phyloP scores from a whole-genome alignment of 2,329 filamentous ascomycete genomes.

The Huntiella moniliformis region DNA sequence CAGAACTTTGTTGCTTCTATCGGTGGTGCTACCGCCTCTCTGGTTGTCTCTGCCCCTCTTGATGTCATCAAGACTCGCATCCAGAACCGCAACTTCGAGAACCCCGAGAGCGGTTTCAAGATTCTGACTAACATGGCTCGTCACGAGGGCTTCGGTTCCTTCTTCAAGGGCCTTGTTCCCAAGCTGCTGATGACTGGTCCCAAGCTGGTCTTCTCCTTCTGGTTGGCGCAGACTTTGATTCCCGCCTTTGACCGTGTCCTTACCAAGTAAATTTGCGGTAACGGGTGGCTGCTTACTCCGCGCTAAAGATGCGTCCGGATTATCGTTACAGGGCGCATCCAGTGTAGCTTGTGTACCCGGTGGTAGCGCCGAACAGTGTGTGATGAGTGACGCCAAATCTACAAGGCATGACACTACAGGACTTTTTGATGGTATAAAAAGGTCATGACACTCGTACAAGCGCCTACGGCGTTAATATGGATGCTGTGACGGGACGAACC shows the following conservation, averaged over 20 bases:
- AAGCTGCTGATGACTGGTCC: slow-evolving; percentile 99
- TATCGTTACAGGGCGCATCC: too few species aligned
- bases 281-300: neutral
- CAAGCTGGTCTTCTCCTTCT: slow-evolving; percentile 98
- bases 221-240: slow-evolving; percentile 95
- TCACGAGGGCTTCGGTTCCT: slow-evolving; percentile 67
- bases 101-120: slow-evolving; percentile 82
- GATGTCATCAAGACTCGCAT: slow-evolving; percentile 98
- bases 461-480: too few species aligned
- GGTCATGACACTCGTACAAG: too few species aligned
- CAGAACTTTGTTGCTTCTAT: slow-evolving; percentile 98
- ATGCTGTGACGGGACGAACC: neutral
- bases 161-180: slow-evolving; percentile 95
- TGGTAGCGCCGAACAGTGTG: too few species aligned
- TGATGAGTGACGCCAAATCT: too few species aligned
- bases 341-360: too few species aligned
- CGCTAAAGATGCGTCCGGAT: neutral
- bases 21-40: slow-evolving; percentile 82
- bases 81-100: slow-evolving; percentile 97
- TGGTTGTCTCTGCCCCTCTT: slow-evolving; percentile 85
- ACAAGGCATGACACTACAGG: too few species aligned
- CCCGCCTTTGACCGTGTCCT: slow-evolving; percentile 56
- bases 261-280: slow-evolving; percentile 17
- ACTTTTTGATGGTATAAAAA: too few species aligned
- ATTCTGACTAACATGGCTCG: slow-evolving; percentile 86